Evolutionary conservation across 306 rosid species (phyloP).

Genomic region (Oemleria cerasiformis): DNA sequence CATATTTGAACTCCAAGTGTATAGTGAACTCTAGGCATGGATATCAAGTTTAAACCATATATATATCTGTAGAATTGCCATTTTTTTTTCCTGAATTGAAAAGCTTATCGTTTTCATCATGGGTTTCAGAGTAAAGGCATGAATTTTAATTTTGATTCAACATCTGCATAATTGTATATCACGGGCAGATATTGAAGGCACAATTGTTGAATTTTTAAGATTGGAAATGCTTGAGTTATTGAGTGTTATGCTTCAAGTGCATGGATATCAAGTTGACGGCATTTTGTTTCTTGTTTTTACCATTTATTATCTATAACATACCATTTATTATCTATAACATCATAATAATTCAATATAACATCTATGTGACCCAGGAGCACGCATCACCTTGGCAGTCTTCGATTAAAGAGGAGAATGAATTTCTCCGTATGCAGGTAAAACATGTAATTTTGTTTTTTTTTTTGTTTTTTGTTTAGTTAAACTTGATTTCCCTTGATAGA

Average conservation of each 20-base stretch:
- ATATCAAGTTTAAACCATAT: no score
- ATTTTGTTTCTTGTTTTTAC: neutral
- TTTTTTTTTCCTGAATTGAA: no score
- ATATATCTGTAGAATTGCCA: no score
- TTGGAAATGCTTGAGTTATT: neutral
- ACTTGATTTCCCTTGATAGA: conserved; percentile 8
- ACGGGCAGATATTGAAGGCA: neutral
- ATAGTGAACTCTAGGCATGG: neutral
- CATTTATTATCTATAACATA: neutral
- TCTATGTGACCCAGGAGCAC: conserved; percentile 41
- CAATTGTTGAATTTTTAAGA: neutral
- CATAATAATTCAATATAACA: no score
- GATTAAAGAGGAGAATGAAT: conserved; percentile 78
- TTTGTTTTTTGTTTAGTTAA: conserved; percentile 16
- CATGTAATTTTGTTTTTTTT: conserved; percentile 11
- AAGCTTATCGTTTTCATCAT: neutral
- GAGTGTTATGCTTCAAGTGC: neutral
- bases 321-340: no score
- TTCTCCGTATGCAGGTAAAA: conserved; percentile 84
- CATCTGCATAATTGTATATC: neutral
- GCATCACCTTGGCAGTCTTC: conserved; percentile 69
- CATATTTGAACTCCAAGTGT: neutral
- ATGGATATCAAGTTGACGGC: neutral
- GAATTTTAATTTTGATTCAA: neutral
- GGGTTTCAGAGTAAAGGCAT: neutral